phyloP scores from a whole-genome alignment of 352 stramenopile genomes.

The Thalassiosira exigua region DNA sequence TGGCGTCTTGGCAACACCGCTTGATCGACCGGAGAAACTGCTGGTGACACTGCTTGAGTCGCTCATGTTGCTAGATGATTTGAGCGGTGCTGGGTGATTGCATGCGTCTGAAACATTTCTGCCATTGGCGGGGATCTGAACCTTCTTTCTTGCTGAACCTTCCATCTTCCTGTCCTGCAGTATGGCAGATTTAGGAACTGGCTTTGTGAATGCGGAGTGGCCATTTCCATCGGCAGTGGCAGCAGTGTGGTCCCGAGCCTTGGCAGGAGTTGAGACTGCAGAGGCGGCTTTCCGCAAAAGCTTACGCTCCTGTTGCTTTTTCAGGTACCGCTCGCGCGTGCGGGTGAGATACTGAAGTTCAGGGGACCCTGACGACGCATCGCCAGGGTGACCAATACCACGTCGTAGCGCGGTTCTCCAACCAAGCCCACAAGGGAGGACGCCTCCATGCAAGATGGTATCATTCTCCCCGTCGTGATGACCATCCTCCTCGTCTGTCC shows the following conservation, averaged over 20 bases:
- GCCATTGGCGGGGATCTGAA: constrained; percentile 4
- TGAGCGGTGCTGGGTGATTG: too few relatives aligned
- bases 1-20: too few relatives aligned
- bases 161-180: constrained; percentile 19
- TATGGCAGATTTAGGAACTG: constrained; percentile 3
- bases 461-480: constrained; percentile 19
- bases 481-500: constrained; percentile 2
- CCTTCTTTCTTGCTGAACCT: constrained; percentile 4
- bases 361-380: constrained; percentile 13
- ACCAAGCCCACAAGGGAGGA: constrained; percentile 68
- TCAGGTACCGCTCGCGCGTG: constrained; percentile 44
- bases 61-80: too few relatives aligned
- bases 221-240: constrained; percentile 3
- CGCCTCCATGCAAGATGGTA: not conserved
- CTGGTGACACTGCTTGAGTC: too few relatives aligned
- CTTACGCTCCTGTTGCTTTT: constrained; percentile 30
- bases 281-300: constrained; percentile 6
- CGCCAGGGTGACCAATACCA: constrained; percentile 60
- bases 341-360: constrained; percentile 41
- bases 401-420: constrained; percentile 72
- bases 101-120: constrained; percentile 15
- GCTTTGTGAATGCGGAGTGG: constrained; percentile 9
- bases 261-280: not conserved
- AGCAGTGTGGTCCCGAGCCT: not conserved
- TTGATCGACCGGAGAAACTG: too few relatives aligned